phyloP scores from a whole-genome alignment of 768 basidiomycete species.

The Mrakia gelida region DNA sequence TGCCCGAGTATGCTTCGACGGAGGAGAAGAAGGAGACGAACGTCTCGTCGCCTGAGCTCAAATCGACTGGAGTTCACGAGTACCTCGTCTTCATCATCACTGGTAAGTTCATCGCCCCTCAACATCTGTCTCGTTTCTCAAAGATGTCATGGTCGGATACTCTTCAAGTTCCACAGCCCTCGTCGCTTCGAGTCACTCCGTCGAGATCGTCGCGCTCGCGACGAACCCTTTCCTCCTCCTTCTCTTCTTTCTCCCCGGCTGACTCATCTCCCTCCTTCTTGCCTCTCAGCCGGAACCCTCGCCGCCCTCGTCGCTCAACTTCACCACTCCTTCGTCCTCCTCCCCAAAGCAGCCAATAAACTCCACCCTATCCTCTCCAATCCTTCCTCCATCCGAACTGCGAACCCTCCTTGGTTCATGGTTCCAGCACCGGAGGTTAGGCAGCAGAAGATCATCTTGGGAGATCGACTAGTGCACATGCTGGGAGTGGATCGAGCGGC shows the following conservation, averaged over 20 bases:
- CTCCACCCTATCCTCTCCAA: not conserved
- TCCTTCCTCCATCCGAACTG: not conserved
- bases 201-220: too few species aligned
- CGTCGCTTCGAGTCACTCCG: too few species aligned
- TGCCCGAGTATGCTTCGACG: not conserved
- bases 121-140: too few species aligned
- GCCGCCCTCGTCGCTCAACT: not conserved
- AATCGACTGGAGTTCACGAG: not conserved
- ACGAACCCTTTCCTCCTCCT: not conserved
- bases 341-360: not conserved
- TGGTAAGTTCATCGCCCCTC: not conserved
- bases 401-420: not conserved
- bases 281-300: not conserved
- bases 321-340: slow-evolving; percentile 2
- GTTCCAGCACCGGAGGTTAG: not conserved
- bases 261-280: not conserved
- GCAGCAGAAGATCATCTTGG: not conserved
- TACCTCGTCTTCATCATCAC: not conserved
- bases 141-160: too few species aligned
- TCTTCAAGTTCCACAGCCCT: too few species aligned
- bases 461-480: not conserved
- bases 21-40: too few species aligned
- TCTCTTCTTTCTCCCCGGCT: not conserved
- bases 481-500: not conserved
- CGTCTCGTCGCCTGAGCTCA: not conserved